These are phyloP conservation scores for Leccinum olivaceopallidum DNA, from an alignment of 768 basidiomycete genomes.

Conservation along the genomic window DNA sequence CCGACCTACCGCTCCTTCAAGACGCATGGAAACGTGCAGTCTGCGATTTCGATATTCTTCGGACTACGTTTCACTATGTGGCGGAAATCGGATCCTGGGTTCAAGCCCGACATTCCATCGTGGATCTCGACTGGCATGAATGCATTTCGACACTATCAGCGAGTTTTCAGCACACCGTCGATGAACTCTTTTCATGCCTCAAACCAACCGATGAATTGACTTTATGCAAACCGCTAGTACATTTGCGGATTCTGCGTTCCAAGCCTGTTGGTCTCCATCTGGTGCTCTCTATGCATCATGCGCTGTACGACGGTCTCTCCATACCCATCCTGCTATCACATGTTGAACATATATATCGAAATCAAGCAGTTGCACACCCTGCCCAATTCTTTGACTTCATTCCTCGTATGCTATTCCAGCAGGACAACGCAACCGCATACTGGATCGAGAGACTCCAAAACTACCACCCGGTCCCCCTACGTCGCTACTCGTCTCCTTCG, in stretches of 20 bases:
- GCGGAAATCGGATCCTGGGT: constrained; percentile 34
- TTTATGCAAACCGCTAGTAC: constrained; percentile 35
- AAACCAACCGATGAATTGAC: constrained; percentile 21
- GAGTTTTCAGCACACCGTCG: constrained; percentile 11
- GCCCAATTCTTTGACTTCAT: constrained; percentile 41
- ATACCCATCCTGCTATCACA: constrained; percentile 36
- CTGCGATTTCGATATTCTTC: constrained; percentile 39
- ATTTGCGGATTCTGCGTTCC: constrained; percentile 22
- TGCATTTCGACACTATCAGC: constrained; percentile 5
- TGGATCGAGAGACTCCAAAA: constrained; percentile 35
- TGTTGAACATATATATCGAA: constrained; percentile 35
- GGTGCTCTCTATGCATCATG: constrained; percentile 47
- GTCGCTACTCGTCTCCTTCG: constrained; percentile 14
- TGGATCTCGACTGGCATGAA: constrained; percentile 28
- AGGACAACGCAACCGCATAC: constrained; percentile 38
- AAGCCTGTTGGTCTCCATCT: constrained; percentile 18
- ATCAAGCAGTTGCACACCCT: constrained; percentile 6
- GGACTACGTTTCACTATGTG: constrained; percentile 49
- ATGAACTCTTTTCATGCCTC: constrained; percentile 13
- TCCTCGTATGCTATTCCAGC: constrained; percentile 37
- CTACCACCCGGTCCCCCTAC: constrained; percentile 23
- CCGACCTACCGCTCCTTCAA: constrained; percentile 32
- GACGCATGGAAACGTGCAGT: constrained; percentile 39
- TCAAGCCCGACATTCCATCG: constrained; percentile 29
- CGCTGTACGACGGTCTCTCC: constrained; percentile 48